phyloP scores from a whole-genome alignment of 108 stramenopile species.

The Pseudonitzschia multiseries region DNA sequence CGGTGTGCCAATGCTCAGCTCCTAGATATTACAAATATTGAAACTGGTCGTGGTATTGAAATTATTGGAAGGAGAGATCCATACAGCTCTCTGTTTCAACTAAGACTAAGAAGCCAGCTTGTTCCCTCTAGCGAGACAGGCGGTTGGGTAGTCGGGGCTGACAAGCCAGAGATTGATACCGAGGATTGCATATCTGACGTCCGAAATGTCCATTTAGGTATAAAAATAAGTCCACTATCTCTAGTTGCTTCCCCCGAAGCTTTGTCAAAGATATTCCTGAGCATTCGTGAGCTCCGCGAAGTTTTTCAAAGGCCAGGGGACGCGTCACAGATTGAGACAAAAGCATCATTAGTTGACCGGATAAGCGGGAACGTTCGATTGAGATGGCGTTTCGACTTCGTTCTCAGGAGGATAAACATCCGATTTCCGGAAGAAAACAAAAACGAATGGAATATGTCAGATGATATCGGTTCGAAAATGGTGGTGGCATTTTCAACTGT shows the following conservation, averaged over 20 bases:
- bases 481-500: constrained; percentile 26
- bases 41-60: constrained; percentile 31
- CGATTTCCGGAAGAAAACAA: constrained; percentile 35
- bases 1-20: constrained; percentile 44
- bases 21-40: constrained; percentile 35
- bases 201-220: constrained; percentile 46
- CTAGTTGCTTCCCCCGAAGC: constrained; percentile 25
- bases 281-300: constrained; percentile 18
- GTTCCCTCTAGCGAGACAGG: constrained; percentile 30
- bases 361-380: constrained; percentile 14
- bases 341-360: constrained; percentile 8
- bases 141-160: constrained; percentile 52
- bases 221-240: constrained; percentile 29
- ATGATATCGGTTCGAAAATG: constrained; percentile 34
- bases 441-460: constrained; percentile 24
- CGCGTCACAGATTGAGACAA: background rate
- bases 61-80: constrained; percentile 46
- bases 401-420: constrained; percentile 29
- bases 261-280: constrained; percentile 7
- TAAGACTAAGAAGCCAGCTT: constrained; percentile 42
- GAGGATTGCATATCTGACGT: background rate
- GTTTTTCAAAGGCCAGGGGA: background rate
- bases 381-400: constrained; percentile 50
- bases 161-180: constrained; percentile 12
- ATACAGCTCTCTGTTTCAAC: constrained; percentile 34